phyloP scores from a whole-genome alignment of 1,284 basidiomycete species.

The Ceratobasidium sp. region DNA sequence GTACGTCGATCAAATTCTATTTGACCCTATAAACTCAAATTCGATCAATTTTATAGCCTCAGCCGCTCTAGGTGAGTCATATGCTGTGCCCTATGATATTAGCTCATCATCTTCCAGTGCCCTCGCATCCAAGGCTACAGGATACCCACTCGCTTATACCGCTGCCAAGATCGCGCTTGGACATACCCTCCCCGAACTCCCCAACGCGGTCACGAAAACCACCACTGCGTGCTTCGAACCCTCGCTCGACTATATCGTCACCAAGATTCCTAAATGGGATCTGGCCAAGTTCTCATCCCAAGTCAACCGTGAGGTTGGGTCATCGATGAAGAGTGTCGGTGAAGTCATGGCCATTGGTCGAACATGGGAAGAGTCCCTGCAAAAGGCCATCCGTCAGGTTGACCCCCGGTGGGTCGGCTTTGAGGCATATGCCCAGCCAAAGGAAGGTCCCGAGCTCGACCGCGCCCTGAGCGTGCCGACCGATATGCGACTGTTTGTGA shows the following conservation, averaged over 20 bases:
- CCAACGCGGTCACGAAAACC: conserved; percentile 98
- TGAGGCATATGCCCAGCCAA: conserved; percentile 80
- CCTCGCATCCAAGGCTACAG: conserved; percentile 97
- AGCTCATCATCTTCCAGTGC: conserved; percentile 59
- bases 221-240: conserved; percentile 99
- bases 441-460: conserved; percentile 71
- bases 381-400: conserved; percentile 98
- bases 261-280: conserved; percentile 99
- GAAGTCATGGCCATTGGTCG: conserved; percentile 99
- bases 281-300: conserved; percentile 94
- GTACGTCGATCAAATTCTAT: conserved; percentile 51
- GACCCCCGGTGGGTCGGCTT: conserved; percentile 81
- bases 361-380: conserved; percentile 98
- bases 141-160: conserved; percentile 98
- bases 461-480: conserved; percentile 72
- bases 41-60: conserved; percentile 48
- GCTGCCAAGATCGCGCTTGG: conserved; percentile 99
- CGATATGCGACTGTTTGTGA: conserved; percentile 94
- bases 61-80: conserved; percentile 62
- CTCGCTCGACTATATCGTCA: conserved; percentile 99
- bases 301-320: conserved; percentile 94
- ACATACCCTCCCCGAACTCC: conserved; percentile 95
- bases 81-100: not conserved
- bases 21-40: conserved; percentile 39
- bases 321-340: conserved; percentile 98